Percentiles rank a stretch among this genome's conserved stretches.
Conservation (phyloP, 495 filamentous ascomycete genomes). For the Neurospora sp. region DNA sequence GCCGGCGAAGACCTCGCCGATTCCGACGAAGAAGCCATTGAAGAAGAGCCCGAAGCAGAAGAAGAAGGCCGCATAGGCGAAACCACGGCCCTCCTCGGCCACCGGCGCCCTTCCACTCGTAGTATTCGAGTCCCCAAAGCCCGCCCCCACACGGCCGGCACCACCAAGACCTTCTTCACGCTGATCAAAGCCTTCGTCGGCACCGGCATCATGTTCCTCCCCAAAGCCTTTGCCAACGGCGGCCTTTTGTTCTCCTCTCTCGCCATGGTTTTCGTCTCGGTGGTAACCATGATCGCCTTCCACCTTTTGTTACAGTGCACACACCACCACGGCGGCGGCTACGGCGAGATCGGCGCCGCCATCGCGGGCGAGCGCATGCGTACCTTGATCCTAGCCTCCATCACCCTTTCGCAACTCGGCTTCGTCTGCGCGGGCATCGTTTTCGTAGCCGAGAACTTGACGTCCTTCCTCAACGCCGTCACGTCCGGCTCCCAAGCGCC, state of each 20-base stretch:
- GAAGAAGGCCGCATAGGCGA: conserved; percentile 26
- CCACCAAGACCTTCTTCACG: conserved; percentile 56
- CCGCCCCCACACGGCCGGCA: conserved; percentile 37
- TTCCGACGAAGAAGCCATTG: conserved; percentile 44
- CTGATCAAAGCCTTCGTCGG: conserved; percentile 56
- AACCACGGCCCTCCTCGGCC: conserved; percentile 44
- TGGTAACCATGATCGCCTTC: conserved; percentile 50
- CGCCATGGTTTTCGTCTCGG: conserved; percentile 44
- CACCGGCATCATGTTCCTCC: conserved; percentile 60
- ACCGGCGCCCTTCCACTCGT: not conserved
- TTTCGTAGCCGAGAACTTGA: conserved; percentile 55
- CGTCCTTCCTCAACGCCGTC: conserved; percentile 47
- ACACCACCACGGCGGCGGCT: conserved; percentile 42
- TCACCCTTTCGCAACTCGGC: conserved; percentile 55
- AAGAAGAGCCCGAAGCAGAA: conserved; percentile 13
- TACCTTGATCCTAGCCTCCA: conserved; percentile 45
- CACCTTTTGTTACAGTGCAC: conserved; percentile 51
- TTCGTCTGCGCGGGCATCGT: conserved; percentile 59
- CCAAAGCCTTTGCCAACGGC: conserved; percentile 58
- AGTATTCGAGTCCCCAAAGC: not conserved
- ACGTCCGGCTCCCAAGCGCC: conserved; percentile 19
- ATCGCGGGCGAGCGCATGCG: conserved; percentile 44
- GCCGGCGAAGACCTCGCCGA: conserved; percentile 63
- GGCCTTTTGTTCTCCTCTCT: conserved; percentile 57
- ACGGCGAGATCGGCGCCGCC: conserved; percentile 50